Evolutionary conservation across 306 rosid species (phyloP).

Genomic region (Astragalus glycyphyllos): DNA sequence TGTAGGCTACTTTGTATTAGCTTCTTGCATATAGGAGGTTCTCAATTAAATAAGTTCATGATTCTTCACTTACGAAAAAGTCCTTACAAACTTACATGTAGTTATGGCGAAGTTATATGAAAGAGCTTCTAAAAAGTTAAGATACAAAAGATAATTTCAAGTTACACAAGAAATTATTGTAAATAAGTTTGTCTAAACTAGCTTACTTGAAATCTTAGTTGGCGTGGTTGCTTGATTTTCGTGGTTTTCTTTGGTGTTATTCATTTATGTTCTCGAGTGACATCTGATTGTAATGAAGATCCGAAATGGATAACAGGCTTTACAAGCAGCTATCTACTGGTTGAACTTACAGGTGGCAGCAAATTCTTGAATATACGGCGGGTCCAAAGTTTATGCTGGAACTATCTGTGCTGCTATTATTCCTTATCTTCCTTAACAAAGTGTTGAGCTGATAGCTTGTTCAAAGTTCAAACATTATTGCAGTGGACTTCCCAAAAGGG

Average conservation of each 20-base stretch:
- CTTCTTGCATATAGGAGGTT: constrained; percentile 7
- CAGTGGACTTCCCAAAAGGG: constrained; percentile 32
- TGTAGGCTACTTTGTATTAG: neutral
- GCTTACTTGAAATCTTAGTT: constrained; percentile 29
- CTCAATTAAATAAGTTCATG: constrained; percentile 1
- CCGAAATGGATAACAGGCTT: constrained; percentile 96
- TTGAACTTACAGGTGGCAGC: constrained; percentile 70
- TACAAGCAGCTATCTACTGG: constrained; percentile 99
- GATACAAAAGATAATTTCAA: neutral
- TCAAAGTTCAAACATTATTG: constrained; percentile 37
- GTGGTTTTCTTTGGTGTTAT: constrained; percentile 38
- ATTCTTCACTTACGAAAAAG: neutral
- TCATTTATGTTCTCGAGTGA: constrained; percentile 28
- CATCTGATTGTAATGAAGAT: constrained; percentile 74
- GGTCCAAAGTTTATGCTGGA: constrained; percentile 49
- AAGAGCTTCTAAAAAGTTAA: neutral
- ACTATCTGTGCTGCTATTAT: constrained; percentile 50
- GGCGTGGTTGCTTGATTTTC: constrained; percentile 34
- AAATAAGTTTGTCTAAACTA: constrained; percentile 10
- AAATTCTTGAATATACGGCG: constrained; percentile 45
- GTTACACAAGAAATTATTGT: neutral
- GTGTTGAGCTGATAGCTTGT: constrained; percentile 42
- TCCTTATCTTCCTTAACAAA: constrained; percentile 51
- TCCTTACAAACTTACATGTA: neutral
- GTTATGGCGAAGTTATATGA: neutral